These are phyloP conservation scores for Yamagishiella unicocca DNA, from an alignment of 139 green algal species.

Conservation along the genomic window DNA sequence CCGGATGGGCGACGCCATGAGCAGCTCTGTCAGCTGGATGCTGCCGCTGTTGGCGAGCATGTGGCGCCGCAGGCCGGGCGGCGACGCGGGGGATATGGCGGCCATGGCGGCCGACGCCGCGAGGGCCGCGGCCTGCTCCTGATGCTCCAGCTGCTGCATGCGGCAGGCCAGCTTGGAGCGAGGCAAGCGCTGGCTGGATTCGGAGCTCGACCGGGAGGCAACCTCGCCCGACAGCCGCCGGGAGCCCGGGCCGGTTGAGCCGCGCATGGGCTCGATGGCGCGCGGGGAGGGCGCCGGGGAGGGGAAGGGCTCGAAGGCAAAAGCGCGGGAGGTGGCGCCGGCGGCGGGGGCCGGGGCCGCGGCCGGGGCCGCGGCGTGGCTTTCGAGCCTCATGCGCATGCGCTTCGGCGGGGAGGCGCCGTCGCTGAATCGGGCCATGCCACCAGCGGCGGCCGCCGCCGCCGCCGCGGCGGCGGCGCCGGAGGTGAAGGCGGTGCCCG, in stretches of 20 bases:
- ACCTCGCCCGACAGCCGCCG: not conserved
- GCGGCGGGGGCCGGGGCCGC: no score
- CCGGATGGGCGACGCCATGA: constrained; percentile 31
- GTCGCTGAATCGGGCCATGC: not conserved
- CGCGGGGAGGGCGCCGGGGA: not conserved
- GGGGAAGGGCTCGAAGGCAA: no score
- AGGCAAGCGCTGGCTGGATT: not conserved
- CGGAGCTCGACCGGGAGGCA: not conserved
- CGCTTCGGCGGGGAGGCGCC: not conserved
- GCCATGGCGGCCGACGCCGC: not conserved
- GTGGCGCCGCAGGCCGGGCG: not conserved
- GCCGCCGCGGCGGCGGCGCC: not conserved
- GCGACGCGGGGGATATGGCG: not conserved
- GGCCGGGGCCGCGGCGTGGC: no score
- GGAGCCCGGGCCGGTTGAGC: no score
- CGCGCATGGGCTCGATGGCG: not conserved
- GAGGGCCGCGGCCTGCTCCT: not conserved
- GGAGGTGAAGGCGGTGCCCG: not conserved
- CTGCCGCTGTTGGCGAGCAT: not conserved
- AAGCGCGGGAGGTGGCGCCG: no score
- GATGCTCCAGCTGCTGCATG: not conserved
- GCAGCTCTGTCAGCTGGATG: constrained; percentile 12
- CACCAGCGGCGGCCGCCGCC: not conserved
- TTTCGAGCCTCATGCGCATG: not conserved
- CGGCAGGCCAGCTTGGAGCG: not conserved